Conservation (phyloP, 371 early-diverging fungal species). For the Mucor ambiguus region DNA sequence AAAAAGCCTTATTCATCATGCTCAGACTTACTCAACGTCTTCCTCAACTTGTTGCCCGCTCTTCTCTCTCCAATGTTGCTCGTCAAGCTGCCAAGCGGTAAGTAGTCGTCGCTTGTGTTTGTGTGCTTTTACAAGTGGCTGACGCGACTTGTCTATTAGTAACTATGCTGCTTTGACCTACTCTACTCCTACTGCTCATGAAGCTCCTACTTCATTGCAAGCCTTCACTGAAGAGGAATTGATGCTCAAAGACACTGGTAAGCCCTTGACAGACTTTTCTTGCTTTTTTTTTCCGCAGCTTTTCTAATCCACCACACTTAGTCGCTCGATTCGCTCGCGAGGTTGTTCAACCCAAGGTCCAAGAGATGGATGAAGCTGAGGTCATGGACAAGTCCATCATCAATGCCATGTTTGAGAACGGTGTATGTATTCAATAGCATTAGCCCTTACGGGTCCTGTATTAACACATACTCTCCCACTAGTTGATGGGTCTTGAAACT, state of each 20-base stretch:
- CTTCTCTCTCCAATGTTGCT: conserved; percentile 11
- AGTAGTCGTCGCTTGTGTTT: background rate
- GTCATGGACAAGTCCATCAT: conserved; percentile 77
- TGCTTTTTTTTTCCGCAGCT: background rate
- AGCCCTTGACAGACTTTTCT: conserved; percentile 3
- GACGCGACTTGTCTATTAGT: conserved; percentile 5
- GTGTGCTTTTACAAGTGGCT: background rate
- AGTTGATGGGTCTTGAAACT: conserved; percentile 97
- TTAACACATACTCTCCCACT: background rate
- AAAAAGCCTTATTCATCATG: conserved; percentile 3
- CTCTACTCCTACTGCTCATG: conserved; percentile 43
- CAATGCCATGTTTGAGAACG: conserved; percentile 89
- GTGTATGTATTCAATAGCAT: conserved; percentile 54
- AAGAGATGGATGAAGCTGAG: conserved; percentile 94
- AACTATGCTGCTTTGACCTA: conserved; percentile 34
- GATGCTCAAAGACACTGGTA: conserved; percentile 79
- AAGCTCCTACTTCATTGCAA: conserved; percentile 63
- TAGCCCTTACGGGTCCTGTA: background rate
- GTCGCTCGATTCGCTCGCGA: conserved; percentile 89
- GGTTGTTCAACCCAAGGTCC: conserved; percentile 84
- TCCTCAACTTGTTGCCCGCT: conserved; percentile 21
- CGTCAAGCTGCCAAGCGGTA: conserved; percentile 30
- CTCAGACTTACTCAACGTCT: conserved; percentile 25
- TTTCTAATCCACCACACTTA: conserved; percentile 15
- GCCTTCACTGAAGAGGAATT: conserved; percentile 84